phyloP scores from a whole-genome alignment of 441 rosid genomes.

The Jatropha podagrica region DNA sequence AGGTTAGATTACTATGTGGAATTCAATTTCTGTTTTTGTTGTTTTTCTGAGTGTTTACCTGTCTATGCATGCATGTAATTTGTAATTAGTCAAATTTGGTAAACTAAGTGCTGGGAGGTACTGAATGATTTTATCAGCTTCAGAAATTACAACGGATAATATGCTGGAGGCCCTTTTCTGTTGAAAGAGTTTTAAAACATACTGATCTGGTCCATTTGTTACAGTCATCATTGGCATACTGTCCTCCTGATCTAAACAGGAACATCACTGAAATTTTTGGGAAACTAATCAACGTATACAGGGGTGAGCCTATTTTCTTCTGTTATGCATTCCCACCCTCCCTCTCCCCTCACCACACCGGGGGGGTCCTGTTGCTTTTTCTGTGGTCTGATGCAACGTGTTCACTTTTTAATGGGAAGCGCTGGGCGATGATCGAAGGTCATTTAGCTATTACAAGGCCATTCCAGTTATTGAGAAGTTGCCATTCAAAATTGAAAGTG shows the following conservation, averaged over 20 bases:
- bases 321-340: neutral
- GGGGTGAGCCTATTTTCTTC: conserved; percentile 46
- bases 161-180: neutral
- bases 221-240: conserved; percentile 52
- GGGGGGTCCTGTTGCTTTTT: neutral
- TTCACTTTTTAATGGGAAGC: conserved; percentile 48
- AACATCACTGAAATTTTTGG: conserved; percentile 85
- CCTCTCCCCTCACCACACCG: neutral
- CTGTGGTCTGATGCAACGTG: conserved; percentile 20
- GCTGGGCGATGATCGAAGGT: conserved; percentile 90
- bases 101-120: neutral
- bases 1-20: neutral
- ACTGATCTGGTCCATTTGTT: conserved; percentile 29
- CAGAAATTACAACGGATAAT: neutral
- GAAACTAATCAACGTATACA: conserved; percentile 80
- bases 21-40: neutral
- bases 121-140: neutral
- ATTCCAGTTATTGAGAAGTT: conserved; percentile 84
- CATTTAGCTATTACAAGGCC: conserved; percentile 94
- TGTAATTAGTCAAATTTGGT: neutral
- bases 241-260: conserved; percentile 83
- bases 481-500: conserved; percentile 79
- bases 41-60: neutral
- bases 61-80: neutral
- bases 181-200: neutral